phyloP scores from a whole-genome alignment of 2,329 filamentous ascomycete species.

The Neodidymelliopsis sp. region DNA sequence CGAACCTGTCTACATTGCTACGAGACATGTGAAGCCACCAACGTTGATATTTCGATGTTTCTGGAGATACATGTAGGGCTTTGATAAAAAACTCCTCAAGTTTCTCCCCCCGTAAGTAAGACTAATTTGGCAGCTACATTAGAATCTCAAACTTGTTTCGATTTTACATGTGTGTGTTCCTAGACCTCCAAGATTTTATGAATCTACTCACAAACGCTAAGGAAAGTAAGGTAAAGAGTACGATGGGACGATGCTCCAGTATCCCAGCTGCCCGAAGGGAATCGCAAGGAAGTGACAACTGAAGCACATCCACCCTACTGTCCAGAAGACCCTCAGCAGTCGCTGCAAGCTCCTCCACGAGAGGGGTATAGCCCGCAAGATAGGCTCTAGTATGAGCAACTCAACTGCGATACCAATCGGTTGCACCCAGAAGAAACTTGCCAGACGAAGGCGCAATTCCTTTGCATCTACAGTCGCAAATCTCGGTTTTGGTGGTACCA shows the following conservation, averaged over 20 bases:
- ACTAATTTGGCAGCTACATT: no score
- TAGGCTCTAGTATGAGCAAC: conserved; percentile 7
- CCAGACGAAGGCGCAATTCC: conserved; percentile 6
- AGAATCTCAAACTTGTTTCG: no score
- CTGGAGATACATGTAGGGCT: no score
- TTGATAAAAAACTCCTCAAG: no score
- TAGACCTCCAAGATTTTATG: no score
- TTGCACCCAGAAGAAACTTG: conserved; percentile 18
- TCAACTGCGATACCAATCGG: conserved; percentile 15
- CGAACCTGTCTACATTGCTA: no score
- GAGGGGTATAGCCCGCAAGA: neutral
- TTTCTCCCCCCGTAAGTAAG: no score
- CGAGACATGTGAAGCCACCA: no score
- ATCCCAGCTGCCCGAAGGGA: conserved; percentile 14
- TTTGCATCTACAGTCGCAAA: neutral
- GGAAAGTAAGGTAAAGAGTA: neutral
- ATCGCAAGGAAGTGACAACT: conserved; percentile 4
- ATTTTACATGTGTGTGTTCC: no score
- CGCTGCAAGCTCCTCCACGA: neutral
- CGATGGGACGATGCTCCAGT: conserved; percentile 9
- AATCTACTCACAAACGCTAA: no score
- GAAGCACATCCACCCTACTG: conserved; percentile 1
- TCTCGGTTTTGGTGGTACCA: conserved; percentile 16
- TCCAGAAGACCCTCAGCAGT: conserved; percentile 1
- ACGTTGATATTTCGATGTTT: no score